A percentile compares a stretch with the other conserved stretches of the same genome.
Evolutionary conservation across 139 green algal genomes (phyloP).

Genomic region (Eudorina sp.): DNA sequence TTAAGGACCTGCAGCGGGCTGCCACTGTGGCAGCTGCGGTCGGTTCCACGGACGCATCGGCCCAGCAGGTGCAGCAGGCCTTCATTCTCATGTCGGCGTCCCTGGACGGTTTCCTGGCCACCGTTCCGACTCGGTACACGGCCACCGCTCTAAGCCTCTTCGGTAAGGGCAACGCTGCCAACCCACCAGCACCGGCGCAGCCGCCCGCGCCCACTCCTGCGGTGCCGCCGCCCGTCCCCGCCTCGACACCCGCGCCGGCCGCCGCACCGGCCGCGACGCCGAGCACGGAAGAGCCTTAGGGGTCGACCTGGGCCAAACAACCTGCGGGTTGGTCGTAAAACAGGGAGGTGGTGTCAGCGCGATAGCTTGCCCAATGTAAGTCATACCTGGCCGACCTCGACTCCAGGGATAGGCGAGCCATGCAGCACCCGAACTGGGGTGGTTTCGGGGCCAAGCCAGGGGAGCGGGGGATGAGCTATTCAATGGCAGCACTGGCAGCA

Average conservation of each 20-base stretch:
- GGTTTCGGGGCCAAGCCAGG: too few species aligned
- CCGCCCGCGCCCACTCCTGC: too few species aligned
- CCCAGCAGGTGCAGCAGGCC: slow-evolving; percentile 49
- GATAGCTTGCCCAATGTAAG: too few species aligned
- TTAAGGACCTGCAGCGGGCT: slow-evolving; percentile 33
- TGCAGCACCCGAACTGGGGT: too few species aligned
- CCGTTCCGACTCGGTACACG: slow-evolving; percentile 14
- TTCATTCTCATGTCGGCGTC: slow-evolving; percentile 50
- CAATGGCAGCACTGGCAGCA: too few species aligned
- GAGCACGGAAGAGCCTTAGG: too few species aligned
- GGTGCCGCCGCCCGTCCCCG: not conserved
- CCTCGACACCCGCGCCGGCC: not conserved
- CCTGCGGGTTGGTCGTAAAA: too few species aligned
- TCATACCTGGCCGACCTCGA: too few species aligned
- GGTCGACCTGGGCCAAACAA: too few species aligned
- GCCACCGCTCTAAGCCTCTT: not conserved
- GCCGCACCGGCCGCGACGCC: not conserved
- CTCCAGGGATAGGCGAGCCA: too few species aligned
- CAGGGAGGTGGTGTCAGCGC: too few species aligned
- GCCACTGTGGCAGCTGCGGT: not conserved
- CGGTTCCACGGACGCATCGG: not conserved
- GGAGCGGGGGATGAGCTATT: too few species aligned
- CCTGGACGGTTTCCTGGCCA: slow-evolving; percentile 20
- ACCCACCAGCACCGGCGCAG: not conserved
- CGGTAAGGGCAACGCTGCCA: not conserved